Percentiles rank a stretch among this genome's conserved stretches.
phyloP scores from a whole-genome alignment of 1,284 basidiomycete genomes.

The Papiliotrema flavescens region DNA sequence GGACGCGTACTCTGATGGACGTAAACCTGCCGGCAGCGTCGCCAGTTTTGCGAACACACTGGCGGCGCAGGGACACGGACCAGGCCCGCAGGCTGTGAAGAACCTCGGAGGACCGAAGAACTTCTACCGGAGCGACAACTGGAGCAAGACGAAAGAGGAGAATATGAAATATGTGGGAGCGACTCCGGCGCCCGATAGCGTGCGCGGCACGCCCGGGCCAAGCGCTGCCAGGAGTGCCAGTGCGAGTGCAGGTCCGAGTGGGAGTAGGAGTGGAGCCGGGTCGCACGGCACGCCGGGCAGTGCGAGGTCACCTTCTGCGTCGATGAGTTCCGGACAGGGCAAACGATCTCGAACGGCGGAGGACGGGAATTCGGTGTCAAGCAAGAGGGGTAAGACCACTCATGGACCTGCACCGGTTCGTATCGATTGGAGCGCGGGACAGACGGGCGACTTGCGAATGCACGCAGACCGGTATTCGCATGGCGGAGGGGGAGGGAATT shows the following conservation, averaged over 20 bases:
- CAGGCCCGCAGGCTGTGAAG: slow-evolving; percentile 1
- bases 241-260: background rate
- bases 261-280: background rate
- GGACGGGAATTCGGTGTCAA: no score
- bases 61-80: slow-evolving; percentile 4
- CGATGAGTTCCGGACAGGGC: no score
- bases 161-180: background rate
- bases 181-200: no score
- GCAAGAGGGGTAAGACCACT: no score
- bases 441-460: no score
- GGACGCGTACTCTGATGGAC: slow-evolving; percentile 3
- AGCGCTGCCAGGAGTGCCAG: background rate
- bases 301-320: no score
- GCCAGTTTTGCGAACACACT: slow-evolving; percentile 4
- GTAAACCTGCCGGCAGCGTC: slow-evolving; percentile 1
- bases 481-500: no score
- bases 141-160: slow-evolving; percentile 1
- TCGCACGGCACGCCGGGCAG: no score
- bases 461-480: no score
- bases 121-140: slow-evolving; percentile 1
- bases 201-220: background rate
- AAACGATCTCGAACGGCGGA: no score
- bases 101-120: slow-evolving; percentile 8
- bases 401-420: no score
- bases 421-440: no score